Evolutionary conservation across 495 filamentous ascomycete species (phyloP).

Genomic region (Choiromyces venosus): DNA sequence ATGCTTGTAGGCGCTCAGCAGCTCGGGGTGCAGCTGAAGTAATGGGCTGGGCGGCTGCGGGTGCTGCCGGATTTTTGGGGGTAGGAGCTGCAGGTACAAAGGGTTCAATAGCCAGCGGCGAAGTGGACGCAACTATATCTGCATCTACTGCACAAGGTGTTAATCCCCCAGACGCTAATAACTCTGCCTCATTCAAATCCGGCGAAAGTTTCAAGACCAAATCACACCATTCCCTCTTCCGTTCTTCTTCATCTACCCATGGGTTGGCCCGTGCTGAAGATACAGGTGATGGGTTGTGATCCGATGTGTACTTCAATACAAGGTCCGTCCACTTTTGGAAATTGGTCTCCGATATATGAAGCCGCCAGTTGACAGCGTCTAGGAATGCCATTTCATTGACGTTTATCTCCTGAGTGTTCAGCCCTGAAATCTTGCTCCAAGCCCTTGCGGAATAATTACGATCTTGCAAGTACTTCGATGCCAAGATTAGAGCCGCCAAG

Average conservation of each 20-base stretch:
- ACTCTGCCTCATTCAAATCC: slow-evolving; percentile 61
- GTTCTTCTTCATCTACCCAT: slow-evolving; percentile 54
- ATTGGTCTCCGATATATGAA: slow-evolving; percentile 80
- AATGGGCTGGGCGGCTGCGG: slow-evolving; percentile 26
- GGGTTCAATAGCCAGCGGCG: slow-evolving; percentile 36
- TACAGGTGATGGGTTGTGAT: slow-evolving; percentile 50
- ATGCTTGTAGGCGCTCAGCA: slow-evolving; percentile 53
- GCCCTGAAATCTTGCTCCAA: slow-evolving; percentile 96
- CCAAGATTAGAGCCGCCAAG: slow-evolving; percentile 76
- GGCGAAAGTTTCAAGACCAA: slow-evolving; percentile 73
- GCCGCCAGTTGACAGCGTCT: slow-evolving; percentile 81
- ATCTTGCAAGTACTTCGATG: slow-evolving; percentile 94
- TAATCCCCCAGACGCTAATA: slow-evolving; percentile 34
- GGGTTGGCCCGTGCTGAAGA: slow-evolving; percentile 50
- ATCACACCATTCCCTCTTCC: slow-evolving; percentile 54
- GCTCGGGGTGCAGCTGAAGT: slow-evolving; percentile 51
- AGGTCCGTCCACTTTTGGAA: slow-evolving; percentile 93
- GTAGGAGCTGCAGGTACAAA: slow-evolving; percentile 31
- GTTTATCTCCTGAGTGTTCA: slow-evolving; percentile 88
- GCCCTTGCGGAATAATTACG: slow-evolving; percentile 94
- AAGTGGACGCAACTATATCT: slow-evolving; percentile 14
- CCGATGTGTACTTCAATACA: slow-evolving; percentile 75
- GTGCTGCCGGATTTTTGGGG: slow-evolving; percentile 23
- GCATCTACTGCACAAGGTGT: slow-evolving; percentile 24
- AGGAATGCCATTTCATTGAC: slow-evolving; percentile 93